Evolutionary conservation across 176 grass and related monocot species (phyloP), one percentile per base, ranked within the genome.

Genomic region (Cenchrus purpureus): DNA sequence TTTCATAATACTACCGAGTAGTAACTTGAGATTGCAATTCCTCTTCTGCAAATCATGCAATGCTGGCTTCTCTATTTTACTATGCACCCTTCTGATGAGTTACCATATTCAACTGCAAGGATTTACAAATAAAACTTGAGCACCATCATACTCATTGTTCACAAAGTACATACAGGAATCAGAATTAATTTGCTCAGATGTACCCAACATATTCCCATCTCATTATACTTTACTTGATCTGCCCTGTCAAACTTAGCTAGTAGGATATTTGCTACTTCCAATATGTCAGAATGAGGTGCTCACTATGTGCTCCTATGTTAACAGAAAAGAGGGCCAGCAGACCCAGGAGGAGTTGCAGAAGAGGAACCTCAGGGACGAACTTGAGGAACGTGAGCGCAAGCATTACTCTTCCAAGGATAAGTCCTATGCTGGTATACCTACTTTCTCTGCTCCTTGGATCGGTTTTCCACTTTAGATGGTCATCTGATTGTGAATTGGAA

Each of bases 321-420:
- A 61, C 93, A 99, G 97, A 71, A 99, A 87, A 90, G 97, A 96
- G 10, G 97, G 97, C 20, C 97, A 99, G 61, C 91, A 94, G 79
- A 99, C 97, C 34, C 89, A 94, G 74, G 93, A 98, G 65, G 93
- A 99, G 89, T 20, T 99, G 50, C 91, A 99, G 76, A 99, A 94
- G 90, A 99, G 93, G 75, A 91, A 99, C 69, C 89, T 99, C 31
- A 88, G 93, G 75, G 97, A 94, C 0, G 97, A 99, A 69, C 85
- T 99, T 65, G 97, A 99, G 88, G 97, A 99, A 0, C 93, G 97
- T n/a, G 97, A 99, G n/a, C 63, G 29, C 71, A 99, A 86, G 60
- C 97, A 99, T 52, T 99, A 90, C 79, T 83, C 88, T 29, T 96
- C 97, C 50, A 99, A 96, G 90, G 97, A 99, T 74, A 99, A 94